Evolutionary conservation across 2,329 filamentous ascomycete species (phyloP), one percentile per base, ranked within the genome.

Genomic region (Alternaria gaisen): DNA sequence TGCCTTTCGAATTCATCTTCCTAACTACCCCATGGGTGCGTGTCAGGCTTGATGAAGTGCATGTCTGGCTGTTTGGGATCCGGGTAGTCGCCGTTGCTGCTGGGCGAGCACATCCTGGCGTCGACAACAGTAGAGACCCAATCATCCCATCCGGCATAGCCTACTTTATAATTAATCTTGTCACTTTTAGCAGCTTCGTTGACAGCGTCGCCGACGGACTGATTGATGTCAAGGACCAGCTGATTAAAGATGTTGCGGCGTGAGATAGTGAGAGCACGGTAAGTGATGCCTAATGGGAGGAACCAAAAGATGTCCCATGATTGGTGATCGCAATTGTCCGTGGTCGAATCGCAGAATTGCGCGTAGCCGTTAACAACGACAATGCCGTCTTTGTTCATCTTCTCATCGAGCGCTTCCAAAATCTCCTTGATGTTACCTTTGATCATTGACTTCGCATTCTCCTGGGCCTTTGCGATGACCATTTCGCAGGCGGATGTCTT

Each of bases 41-140:
- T 53, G 22, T 58, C 48, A 5, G 56, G 48, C 56, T 58, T 58
- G 56, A 58, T 58, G 18, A 58, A 58, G 12, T 58, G 56, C 56
- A 58, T 58, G 41, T 58, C 5, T 5, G 56, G 48, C 8, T 58
- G 41, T 3, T 53, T 47, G 12, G 26, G 14, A 6, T 53, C 48
- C 6, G 56, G 56, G 7, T 58, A 58, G 40, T 58, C 48, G 41
- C 56, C 56, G 5, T 58, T 53, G 48, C 48, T 53, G 5, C 48
- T 58, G 7, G 56, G 56, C 24, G 48, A 58, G 42, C 56, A 58
- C 48, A 58, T 58, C 6, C 40, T 42, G 48, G 30, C 48, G 14
- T 58, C 48, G 22, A 24, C 4, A 5, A 5, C 22, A 5, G 4
- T 32, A 7, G 48, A 53, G 11, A 58, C 56, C 56, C 56, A 58